Evolutionary conservation across 2,329 filamentous ascomycete species (phyloP).

Genomic region (Xylaria sp.): DNA sequence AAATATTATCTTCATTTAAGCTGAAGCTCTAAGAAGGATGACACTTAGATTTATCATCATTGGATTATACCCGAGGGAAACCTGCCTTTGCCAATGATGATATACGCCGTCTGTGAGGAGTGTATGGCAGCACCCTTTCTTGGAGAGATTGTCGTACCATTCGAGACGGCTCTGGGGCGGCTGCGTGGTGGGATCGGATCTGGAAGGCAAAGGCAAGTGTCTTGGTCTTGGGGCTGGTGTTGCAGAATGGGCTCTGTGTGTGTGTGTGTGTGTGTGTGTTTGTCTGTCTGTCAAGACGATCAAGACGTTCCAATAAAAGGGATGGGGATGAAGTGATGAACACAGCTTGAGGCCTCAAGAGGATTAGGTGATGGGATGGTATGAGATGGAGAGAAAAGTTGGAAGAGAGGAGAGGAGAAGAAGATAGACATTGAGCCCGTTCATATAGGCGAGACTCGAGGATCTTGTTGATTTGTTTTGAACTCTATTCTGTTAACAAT

Average conservation of each 20-base stretch:
- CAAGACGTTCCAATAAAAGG: slow-evolving; percentile 15
- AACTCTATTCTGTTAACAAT: slow-evolving; percentile 10
- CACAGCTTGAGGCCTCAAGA: slow-evolving; percentile 14
- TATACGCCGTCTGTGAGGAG: slow-evolving; percentile 17
- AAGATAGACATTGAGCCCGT: not conserved
- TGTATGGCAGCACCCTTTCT: slow-evolving; percentile 17
- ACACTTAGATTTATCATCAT: not conserved
- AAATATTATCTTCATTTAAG: not conserved
- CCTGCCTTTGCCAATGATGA: slow-evolving; percentile 17
- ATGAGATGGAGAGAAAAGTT: slow-evolving; percentile 8
- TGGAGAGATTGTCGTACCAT: slow-evolving; percentile 18
- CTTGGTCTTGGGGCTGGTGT: slow-evolving; percentile 14
- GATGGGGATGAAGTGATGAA: slow-evolving; percentile 17
- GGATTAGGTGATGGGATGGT: slow-evolving; percentile 11
- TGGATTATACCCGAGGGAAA: not conserved
- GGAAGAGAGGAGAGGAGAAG: slow-evolving; percentile 3
- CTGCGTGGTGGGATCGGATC: slow-evolving; percentile 13
- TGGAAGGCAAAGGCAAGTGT: slow-evolving; percentile 18
- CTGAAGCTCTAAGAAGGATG: not conserved
- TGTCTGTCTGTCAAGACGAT: slow-evolving; percentile 9
- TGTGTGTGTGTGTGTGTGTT: slow-evolving; percentile 11
- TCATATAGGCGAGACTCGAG: not conserved
- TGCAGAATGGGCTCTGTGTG: slow-evolving; percentile 14
- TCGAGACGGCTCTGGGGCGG: slow-evolving; percentile 12
- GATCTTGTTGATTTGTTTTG: slow-evolving; percentile 2